Evolutionary conservation across 306 rosid genomes (phyloP), one percentile per base, ranked within the genome.

Genomic region (Spatholobus suberectus): DNA sequence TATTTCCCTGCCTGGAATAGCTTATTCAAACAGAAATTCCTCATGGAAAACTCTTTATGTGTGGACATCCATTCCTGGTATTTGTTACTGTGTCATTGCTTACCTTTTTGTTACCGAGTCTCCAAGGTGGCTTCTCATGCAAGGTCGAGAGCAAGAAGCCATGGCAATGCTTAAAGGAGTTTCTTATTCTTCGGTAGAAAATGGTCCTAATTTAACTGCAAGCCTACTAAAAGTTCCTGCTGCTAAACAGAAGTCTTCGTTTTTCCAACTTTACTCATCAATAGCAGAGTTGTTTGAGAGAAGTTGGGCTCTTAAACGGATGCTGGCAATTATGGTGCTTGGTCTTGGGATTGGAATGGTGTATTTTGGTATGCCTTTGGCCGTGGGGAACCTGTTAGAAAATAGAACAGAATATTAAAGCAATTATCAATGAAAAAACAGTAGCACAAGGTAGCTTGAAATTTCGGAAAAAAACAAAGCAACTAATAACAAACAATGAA

Each of bases 301-400:
- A 52, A 40, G 47, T 41, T 86, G 89, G 88, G 88, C 86, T 8
- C 5, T 78, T 0, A 37, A 70, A 44, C 13, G 85, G 57, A 38
- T 52, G 46, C 5, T 54, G 1, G 81, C 81, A 2, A 41, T 55
- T 10, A 76, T 84, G 86, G 71, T 71, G 23, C 71, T 73, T 26
- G 86, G 79, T 37, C 18, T 84, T 49, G 86, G 90, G 6, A 43
- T 79, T 82, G 92, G 90, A 58, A 79, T 89, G 86, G 88, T 86
- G 32, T 86, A 86, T 67, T 86, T 77, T 65, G 88, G 86, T 5
- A 86, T 89, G 85, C 89, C 89, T 27, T 40, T 86, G 8, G 86
- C 86, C 0, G 85, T 89, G 14, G 88, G 91, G 8, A 89, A 81
- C 47, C 75, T n/a, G n/a, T n/a, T n/a, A n/a, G n/a, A n/a, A n/a